These are phyloP conservation scores for Fusarium humuli DNA, from an alignment of 2,329 filamentous ascomycete genomes.

Conservation along the genomic window DNA sequence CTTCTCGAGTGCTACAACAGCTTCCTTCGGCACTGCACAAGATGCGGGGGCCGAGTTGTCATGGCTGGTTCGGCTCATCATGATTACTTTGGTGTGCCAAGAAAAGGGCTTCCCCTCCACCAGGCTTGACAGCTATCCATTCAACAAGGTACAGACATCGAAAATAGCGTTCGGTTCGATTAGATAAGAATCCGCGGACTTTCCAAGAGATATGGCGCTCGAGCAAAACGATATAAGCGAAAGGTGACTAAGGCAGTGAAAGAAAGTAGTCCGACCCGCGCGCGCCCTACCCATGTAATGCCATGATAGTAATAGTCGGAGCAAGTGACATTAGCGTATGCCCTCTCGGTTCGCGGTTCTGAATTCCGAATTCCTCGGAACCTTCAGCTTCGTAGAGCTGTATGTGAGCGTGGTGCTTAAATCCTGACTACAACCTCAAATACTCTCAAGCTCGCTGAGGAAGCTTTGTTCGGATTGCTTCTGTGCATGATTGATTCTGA, in stretches of 20 bases:
- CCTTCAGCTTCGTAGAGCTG: slow-evolving; percentile 3
- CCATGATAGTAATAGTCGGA: not conserved
- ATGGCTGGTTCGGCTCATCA: slow-evolving; percentile 17
- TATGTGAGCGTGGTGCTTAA: not conserved
- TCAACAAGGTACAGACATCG: not conserved
- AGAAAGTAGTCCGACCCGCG: not conserved
- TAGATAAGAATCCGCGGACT: not conserved
- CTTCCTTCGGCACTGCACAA: not conserved
- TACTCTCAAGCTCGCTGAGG: not conserved
- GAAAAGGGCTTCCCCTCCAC: slow-evolving; percentile 13
- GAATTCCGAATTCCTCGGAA: not conserved
- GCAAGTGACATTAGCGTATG: not conserved
- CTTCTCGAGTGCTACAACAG: slow-evolving; percentile 11
- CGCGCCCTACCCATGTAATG: slow-evolving; percentile 6
- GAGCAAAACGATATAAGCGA: not conserved
- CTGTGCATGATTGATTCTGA: not conserved
- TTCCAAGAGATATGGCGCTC: not conserved
- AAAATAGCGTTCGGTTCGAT: not conserved
- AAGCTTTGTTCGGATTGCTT: not conserved
- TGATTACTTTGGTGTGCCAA: slow-evolving; percentile 31
- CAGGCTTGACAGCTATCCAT: slow-evolving; percentile 4
- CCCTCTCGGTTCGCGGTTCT: not conserved
- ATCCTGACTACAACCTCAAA: not conserved
- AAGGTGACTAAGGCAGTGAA: not conserved
- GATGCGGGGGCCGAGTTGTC: slow-evolving; percentile 14